Conservation (phyloP, 192 early-diverging fungal genomes). For the Coemansia erecta region DNA sequence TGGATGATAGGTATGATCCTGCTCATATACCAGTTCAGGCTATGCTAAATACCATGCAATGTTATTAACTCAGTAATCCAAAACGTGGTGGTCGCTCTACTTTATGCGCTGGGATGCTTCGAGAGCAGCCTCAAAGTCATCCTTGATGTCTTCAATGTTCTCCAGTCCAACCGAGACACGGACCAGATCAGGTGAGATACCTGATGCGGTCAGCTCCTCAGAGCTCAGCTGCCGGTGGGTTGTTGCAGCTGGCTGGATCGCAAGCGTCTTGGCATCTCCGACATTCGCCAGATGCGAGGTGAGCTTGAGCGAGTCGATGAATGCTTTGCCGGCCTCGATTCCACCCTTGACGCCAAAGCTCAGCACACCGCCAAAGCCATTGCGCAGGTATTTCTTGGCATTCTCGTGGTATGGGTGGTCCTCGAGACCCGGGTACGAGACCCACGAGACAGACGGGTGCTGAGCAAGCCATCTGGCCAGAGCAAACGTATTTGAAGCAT, state of each 20-base stretch:
- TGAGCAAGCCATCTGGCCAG: slow-evolving; percentile 78
- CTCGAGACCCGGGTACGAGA: slow-evolving; percentile 83
- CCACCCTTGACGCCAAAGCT: slow-evolving; percentile 70
- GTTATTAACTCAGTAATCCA: not conserved
- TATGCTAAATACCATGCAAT: not conserved
- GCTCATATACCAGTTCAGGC: too few species aligned
- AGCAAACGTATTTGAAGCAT: slow-evolving; percentile 72
- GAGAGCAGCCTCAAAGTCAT: slow-evolving; percentile 62
- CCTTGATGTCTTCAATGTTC: slow-evolving; percentile 69
- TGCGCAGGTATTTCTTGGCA: slow-evolving; percentile 78
- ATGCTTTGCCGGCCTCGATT: slow-evolving; percentile 56
- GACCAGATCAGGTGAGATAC: slow-evolving; percentile 78
- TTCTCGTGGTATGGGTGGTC: slow-evolving; percentile 72
- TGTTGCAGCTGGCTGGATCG: slow-evolving; percentile 80
- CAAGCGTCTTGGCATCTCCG: slow-evolving; percentile 88
- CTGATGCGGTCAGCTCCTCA: slow-evolving; percentile 73
- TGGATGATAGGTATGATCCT: too few species aligned
- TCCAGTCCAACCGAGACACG: slow-evolving; percentile 86
- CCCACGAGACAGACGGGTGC: slow-evolving; percentile 77
- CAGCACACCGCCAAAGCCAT: slow-evolving; percentile 87
- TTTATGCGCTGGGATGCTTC: not conserved
- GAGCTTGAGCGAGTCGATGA: slow-evolving; percentile 78
- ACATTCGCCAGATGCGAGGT: slow-evolving; percentile 92
- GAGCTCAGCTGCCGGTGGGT: slow-evolving; percentile 87
- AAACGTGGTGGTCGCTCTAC: not conserved